Percentiles rank a stretch among this genome's conserved stretches.
Evolutionary conservation across 345 rosid genomes (phyloP).

Genomic region (Eucalyptus lansdowneana): DNA sequence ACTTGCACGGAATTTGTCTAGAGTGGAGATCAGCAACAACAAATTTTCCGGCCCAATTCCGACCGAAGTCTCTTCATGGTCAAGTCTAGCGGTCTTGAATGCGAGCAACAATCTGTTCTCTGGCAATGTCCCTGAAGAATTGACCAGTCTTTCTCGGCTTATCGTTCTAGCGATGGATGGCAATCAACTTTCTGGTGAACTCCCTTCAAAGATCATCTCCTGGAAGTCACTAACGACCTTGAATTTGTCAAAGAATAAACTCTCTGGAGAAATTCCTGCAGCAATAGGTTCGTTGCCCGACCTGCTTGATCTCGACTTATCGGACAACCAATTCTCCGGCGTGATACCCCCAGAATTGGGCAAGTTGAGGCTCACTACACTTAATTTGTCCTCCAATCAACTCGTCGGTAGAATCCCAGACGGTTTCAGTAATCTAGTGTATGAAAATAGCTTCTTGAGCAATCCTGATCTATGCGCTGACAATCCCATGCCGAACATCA

Average conservation of each 20-base stretch:
- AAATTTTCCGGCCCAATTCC: slow-evolving; percentile 71
- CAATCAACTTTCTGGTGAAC: slow-evolving; percentile 51
- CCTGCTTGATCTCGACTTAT: slow-evolving; percentile 43
- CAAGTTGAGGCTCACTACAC: slow-evolving; percentile 17
- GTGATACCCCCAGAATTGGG: slow-evolving; percentile 53
- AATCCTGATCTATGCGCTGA: slow-evolving; percentile 55
- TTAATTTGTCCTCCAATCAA: slow-evolving; percentile 61
- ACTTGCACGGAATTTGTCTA: slow-evolving; percentile 51
- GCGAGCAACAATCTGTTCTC: slow-evolving; percentile 68
- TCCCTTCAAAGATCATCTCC: slow-evolving; percentile 50
- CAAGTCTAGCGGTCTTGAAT: slow-evolving; percentile 27
- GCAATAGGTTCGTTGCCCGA: slow-evolving; percentile 48
- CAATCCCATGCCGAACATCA: slow-evolving; percentile 32
- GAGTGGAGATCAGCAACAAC: slow-evolving; percentile 65
- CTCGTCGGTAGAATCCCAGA: slow-evolving; percentile 57
- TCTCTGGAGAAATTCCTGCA: slow-evolving; percentile 61
- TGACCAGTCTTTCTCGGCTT: slow-evolving; percentile 43
- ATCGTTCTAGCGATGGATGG: slow-evolving; percentile 32
- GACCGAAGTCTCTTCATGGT: slow-evolving; percentile 31
- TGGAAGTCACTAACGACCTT: slow-evolving; percentile 46
- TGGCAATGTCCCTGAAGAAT: slow-evolving; percentile 41
- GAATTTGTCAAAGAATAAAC: slow-evolving; percentile 44
- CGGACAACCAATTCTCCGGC: slow-evolving; percentile 62
- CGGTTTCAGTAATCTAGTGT: slow-evolving; percentile 45
- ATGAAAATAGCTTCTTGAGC: slow-evolving; percentile 54